Conservation (phyloP, 2,329 filamentous ascomycete species). For the Monosporascus sp. region DNA sequence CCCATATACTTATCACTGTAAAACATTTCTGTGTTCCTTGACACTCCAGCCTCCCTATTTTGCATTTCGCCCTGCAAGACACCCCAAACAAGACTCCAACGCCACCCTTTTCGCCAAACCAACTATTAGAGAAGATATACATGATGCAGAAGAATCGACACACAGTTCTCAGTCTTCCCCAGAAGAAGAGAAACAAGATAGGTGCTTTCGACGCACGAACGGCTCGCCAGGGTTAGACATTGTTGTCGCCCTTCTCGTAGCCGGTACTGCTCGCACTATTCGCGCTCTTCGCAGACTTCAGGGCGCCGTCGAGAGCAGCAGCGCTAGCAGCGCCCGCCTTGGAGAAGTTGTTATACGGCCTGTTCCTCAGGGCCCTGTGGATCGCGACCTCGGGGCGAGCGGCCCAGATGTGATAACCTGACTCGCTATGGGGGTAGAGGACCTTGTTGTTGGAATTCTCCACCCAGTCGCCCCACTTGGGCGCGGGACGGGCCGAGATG, state of each 20-base stretch:
- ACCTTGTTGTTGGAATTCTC: constrained; percentile 40
- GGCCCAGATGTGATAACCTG: constrained; percentile 22
- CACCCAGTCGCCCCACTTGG: constrained; percentile 46
- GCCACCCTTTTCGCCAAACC: too few relatives aligned
- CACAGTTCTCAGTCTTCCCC: too few relatives aligned
- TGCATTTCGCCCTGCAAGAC: too few relatives aligned
- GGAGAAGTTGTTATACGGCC: constrained; percentile 18
- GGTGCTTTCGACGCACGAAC: too few relatives aligned
- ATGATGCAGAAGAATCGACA: too few relatives aligned
- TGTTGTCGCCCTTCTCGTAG: neutral
- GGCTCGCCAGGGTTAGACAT: neutral
- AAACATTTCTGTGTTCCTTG: too few relatives aligned
- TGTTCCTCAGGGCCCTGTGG: constrained; percentile 19
- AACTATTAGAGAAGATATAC: too few relatives aligned
- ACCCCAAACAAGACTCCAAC: too few relatives aligned
- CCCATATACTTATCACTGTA: too few relatives aligned
- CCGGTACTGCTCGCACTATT: neutral
- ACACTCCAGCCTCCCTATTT: too few relatives aligned
- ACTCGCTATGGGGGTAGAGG: constrained; percentile 40
- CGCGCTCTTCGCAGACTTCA: neutral
- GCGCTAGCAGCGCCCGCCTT: neutral
- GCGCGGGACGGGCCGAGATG: constrained; percentile 54
- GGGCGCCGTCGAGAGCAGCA: neutral
- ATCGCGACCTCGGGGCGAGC: constrained; percentile 22
- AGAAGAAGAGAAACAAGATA: too few relatives aligned